Percentiles rank a stretch among this genome's conserved stretches.
Evolutionary conservation across 2,329 filamentous ascomycete species (phyloP).

Genomic region (Cytospora piceae): DNA sequence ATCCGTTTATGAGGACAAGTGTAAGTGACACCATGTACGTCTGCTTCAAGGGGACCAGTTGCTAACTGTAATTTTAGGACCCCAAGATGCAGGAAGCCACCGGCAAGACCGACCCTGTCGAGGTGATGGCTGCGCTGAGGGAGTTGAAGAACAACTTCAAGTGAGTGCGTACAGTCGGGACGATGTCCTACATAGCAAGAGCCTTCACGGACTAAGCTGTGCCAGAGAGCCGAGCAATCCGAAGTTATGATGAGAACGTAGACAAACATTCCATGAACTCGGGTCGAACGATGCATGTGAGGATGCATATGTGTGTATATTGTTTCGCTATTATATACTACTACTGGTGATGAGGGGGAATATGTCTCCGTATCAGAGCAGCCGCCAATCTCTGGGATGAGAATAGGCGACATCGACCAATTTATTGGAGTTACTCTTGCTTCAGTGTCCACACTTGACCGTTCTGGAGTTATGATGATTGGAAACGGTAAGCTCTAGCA

Average conservation of each 20-base stretch:
- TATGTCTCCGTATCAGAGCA: conserved; percentile 43
- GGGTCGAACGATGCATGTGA: conserved; percentile 8
- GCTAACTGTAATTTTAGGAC: conserved; percentile 56
- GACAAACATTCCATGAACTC: conserved; percentile 32
- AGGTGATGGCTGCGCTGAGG: conserved; percentile 83
- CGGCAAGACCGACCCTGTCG: conserved; percentile 76
- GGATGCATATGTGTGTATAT: not conserved
- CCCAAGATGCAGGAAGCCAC: conserved; percentile 82
- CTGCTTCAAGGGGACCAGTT: not conserved
- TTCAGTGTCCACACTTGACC: conserved; percentile 73
- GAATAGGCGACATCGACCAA: conserved; percentile 41
- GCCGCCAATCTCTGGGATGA: conserved; percentile 36
- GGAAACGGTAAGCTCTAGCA: conserved; percentile 69
- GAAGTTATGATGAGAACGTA: conserved; percentile 15
- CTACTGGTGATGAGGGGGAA: conserved; percentile 9
- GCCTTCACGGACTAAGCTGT: conserved; percentile 23
- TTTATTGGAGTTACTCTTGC: conserved; percentile 55
- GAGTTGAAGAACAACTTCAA: conserved; percentile 87
- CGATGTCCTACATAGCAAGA: not conserved
- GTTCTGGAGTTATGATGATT: conserved; percentile 50
- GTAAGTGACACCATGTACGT: conserved; percentile 51
- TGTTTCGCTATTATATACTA: not conserved
- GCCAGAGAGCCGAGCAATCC: conserved; percentile 23
- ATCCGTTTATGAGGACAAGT: conserved; percentile 91
- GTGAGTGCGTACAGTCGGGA: conserved; percentile 47